These are phyloP conservation scores for Pseudogymnoascus sp. DNA, from an alignment of 2,329 filamentous ascomycete genomes.

Conservation along the genomic window DNA sequence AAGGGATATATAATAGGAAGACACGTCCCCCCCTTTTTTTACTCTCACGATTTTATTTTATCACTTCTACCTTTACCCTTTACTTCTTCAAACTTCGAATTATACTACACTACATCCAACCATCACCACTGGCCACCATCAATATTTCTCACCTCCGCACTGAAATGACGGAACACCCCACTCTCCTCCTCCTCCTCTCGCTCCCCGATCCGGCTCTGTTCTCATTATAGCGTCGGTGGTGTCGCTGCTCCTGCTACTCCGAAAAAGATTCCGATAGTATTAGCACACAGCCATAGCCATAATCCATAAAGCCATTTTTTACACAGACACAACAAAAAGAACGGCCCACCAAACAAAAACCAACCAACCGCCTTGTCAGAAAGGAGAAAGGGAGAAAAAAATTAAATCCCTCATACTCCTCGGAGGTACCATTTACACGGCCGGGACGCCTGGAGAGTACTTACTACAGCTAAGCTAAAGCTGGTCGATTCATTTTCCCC, in stretches of 20 bases:
- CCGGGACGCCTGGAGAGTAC: not conserved
- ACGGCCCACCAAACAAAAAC: not conserved
- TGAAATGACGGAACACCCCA: not conserved
- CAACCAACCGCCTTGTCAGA: not conserved
- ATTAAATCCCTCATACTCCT: not conserved
- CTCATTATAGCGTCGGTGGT: not conserved
- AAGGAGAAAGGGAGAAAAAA: too few species aligned
- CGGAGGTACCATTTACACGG: not conserved
- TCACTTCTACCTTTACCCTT: not conserved
- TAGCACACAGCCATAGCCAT: too few species aligned
- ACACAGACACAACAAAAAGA: too few species aligned
- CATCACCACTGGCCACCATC: not conserved
- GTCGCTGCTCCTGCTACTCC: not conserved
- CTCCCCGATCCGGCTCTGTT: not conserved
- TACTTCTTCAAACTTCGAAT: too few species aligned
- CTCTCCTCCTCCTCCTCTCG: not conserved
- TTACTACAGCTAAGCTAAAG: too few species aligned
- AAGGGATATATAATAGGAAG: not conserved
- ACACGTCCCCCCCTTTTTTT: not conserved
- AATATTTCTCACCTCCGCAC: not conserved
- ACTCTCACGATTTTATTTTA: not conserved
- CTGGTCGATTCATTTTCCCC: too few species aligned
- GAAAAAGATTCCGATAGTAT: not conserved
- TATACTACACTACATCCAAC: too few species aligned
- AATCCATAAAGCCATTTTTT: too few species aligned